Evolutionary conservation across 2,329 filamentous ascomycete genomes (phyloP), one percentile per base, ranked within the genome.

Genomic region (Hymenoscyphus infarciens): DNA sequence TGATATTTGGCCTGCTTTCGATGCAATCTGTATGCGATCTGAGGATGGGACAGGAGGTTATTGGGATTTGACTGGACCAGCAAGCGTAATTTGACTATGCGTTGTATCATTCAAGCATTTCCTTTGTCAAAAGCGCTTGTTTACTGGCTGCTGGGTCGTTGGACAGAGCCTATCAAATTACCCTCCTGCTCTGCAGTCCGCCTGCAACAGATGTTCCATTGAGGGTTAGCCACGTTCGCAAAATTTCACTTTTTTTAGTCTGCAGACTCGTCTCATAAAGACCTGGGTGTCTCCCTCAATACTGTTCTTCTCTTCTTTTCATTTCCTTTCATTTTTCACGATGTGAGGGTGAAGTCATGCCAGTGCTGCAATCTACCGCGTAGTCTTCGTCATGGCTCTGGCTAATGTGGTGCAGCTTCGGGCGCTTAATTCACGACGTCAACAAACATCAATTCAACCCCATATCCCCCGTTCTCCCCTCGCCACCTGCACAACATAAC

Each of bases 81-180:
- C 67, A 71, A 72, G 70, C 71, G 69, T 69, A 66, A 68, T 70
- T 68, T 70, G 67, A 64, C 67, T 70, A 71, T 74, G 71, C 71
- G 70, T 72, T 74, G 72, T 74, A 73, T 73, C 69, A 71, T 70
- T 72, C 67, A 68, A 72, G 68, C 71, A 71, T 72, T 67, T 69
- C 68, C 64, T 70, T 71, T 71, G 63, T 73, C 66, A 67, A 71
- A 63, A 71, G 66, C 69, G 71, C 70, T 65, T 70, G 68, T 66
- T 73, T 65, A 74, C 70, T 74, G 72, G 72, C 65, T 73, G 64
- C 64, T 69, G 56, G 55, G 61, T 62, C 57, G 63, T 66, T 62
- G 60, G 57, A 61, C 61, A 68, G 67, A 69, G 68, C 72, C 72
- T 71, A 74, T 71, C 72, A 74, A 58, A 66, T 68, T 64, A 66